Conservation (phyloP, 352 stramenopile species). For the Pythium folliculosum region DNA sequence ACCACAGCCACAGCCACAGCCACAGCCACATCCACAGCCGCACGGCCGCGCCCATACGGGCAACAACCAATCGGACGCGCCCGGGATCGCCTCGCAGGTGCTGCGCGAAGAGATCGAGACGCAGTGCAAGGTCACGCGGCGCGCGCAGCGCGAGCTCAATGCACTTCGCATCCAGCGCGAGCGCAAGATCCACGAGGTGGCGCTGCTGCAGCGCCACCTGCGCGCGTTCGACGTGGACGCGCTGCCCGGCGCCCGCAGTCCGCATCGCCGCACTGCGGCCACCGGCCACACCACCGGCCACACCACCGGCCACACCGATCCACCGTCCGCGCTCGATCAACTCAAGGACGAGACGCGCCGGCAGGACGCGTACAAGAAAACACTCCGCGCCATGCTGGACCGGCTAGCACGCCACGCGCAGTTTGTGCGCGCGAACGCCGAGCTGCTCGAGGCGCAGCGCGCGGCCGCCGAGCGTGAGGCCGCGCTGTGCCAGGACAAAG, state of each 20-base stretch:
- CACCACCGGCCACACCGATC: too few relatives aligned
- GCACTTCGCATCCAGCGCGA: constrained; percentile 36
- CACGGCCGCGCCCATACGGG: neutral
- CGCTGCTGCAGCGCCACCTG: constrained; percentile 43
- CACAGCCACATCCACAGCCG: neutral
- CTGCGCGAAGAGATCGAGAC: constrained; percentile 60
- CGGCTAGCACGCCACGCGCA: constrained; percentile 39
- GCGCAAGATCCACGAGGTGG: constrained; percentile 40
- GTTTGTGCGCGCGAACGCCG: constrained; percentile 41
- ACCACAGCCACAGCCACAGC: neutral
- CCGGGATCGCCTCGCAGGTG: constrained; percentile 37
- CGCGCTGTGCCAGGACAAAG: constrained; percentile 38
- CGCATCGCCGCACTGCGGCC: neutral
- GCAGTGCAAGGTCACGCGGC: constrained; percentile 46
- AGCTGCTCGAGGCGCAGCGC: constrained; percentile 35
- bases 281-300: neutral
- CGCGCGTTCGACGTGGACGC: constrained; percentile 28
- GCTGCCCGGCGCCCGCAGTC: neutral
- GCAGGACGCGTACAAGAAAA: constrained; percentile 61
- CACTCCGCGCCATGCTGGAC: constrained; percentile 47
- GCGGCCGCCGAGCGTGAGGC: constrained; percentile 31
- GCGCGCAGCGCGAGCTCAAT: constrained; percentile 50
- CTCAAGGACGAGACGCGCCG: constrained; percentile 50
- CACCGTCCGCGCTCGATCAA: constrained; percentile 1
- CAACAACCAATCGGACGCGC: neutral